phyloP scores from a whole-genome alignment of 2,329 filamentous ascomycete genomes.

The Cladosporium oxysporum region DNA sequence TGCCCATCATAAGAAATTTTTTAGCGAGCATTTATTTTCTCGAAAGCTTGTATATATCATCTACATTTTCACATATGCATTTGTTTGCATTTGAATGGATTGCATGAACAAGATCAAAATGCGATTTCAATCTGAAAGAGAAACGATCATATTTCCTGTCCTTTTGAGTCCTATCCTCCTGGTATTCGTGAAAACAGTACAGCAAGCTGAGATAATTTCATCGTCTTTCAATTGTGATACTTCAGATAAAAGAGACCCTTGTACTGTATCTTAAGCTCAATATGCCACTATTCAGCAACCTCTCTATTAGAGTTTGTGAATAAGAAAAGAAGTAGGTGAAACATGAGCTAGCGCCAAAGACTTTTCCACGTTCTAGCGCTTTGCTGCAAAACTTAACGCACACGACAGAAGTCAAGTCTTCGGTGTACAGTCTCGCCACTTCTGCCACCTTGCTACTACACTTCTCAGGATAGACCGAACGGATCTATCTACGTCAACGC shows the following conservation, averaged over 20 bases:
- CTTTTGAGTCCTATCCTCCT: background rate
- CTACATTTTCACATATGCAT: constrained; percentile 1
- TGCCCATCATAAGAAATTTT: background rate
- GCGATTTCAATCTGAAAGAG: background rate
- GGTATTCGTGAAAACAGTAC: background rate
- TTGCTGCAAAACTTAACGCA: background rate
- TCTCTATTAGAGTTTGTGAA: background rate
- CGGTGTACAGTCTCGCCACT: background rate
- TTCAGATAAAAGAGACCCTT: no score
- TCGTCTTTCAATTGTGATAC: background rate
- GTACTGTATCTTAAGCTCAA: no score
- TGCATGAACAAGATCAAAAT: background rate
- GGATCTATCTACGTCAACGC: background rate
- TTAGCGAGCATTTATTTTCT: constrained; percentile 1
- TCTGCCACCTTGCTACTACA: background rate
- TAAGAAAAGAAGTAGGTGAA: background rate
- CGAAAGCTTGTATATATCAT: constrained; percentile 4
- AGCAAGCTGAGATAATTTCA: background rate
- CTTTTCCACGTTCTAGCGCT: background rate
- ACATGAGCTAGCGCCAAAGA: background rate
- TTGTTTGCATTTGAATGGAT: background rate
- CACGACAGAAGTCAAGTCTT: background rate
- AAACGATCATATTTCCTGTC: background rate
- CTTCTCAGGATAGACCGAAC: background rate
- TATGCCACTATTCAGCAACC: background rate